A percentile compares a stretch with the other conserved stretches of the same genome.
phyloP scores from a whole-genome alignment of 2,329 filamentous ascomycete genomes.

The Fusarium compactum region DNA sequence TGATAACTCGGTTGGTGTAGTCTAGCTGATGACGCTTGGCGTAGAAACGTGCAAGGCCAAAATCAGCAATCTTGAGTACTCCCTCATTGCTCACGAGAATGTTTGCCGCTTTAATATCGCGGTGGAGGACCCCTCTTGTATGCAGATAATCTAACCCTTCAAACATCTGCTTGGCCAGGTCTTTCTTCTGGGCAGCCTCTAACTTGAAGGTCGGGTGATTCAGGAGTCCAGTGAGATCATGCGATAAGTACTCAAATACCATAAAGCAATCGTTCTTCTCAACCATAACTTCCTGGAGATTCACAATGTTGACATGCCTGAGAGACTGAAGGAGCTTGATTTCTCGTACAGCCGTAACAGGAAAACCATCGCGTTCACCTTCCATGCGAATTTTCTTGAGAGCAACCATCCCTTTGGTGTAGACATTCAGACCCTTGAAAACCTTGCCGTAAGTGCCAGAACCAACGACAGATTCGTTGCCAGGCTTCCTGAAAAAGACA shows the following conservation, averaged over 20 bases:
- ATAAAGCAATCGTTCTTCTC: slow-evolving; percentile 99
- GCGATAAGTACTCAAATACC: slow-evolving; percentile 98
- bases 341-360: slow-evolving; percentile 89
- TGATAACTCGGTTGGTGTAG: slow-evolving; percentile 98
- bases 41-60: slow-evolving; percentile 95
- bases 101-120: slow-evolving; percentile 98
- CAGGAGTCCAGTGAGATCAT: slow-evolving; percentile 93
- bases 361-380: slow-evolving; percentile 89
- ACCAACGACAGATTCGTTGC: slow-evolving; percentile 96
- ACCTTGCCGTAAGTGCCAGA: slow-evolving; percentile 97
- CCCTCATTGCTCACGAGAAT: slow-evolving; percentile 93
- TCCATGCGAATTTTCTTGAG: slow-evolving; percentile 95
- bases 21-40: slow-evolving; percentile 91
- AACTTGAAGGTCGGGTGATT: slow-evolving; percentile 94
- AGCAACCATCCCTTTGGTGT: slow-evolving; percentile 84
- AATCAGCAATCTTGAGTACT: slow-evolving; percentile 92
- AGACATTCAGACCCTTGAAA: slow-evolving; percentile 94
- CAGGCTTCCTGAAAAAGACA: slow-evolving; percentile 93
- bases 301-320: slow-evolving; percentile 84
- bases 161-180: slow-evolving; percentile 92
- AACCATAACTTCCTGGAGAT: slow-evolving; percentile 93
- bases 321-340: slow-evolving; percentile 92
- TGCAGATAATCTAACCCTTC: slow-evolving; percentile 95
- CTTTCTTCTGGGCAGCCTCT: slow-evolving; percentile 87
- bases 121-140: slow-evolving; percentile 90